Percentiles rank a stretch among this genome's conserved stretches.
Conservation (phyloP, 2,329 filamentous ascomycete genomes). For the Ophiognomonia clavigignenti-juglandacearum region DNA sequence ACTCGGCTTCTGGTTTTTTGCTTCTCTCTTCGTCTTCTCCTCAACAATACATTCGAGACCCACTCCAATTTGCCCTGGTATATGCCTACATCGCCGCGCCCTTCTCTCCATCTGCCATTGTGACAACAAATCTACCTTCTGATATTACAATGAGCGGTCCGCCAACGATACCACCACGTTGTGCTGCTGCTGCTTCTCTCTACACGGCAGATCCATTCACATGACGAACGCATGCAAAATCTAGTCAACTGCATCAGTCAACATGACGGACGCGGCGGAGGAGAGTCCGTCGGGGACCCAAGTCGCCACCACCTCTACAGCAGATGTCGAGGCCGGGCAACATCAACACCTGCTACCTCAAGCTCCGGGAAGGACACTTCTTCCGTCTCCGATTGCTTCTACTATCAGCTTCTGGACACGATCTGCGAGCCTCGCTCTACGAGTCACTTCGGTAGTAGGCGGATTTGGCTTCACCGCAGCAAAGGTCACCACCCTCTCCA, state of each 20-base stretch:
- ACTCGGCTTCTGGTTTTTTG: no score
- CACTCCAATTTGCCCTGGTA: neutral
- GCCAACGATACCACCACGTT: neutral
- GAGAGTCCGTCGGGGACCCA: neutral
- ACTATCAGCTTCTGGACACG: conserved; percentile 57
- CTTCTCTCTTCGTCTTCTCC: no score
- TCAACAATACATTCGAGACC: neutral
- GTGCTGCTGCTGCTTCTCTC: neutral
- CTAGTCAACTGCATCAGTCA: neutral
- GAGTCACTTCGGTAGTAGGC: conserved; percentile 47
- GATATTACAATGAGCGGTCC: neutral
- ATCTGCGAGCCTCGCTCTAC: conserved; percentile 53
- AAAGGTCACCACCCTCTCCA: conserved; percentile 51
- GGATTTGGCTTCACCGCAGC: conserved; percentile 49
- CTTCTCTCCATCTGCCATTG: neutral
- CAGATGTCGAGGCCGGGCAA: conserved; percentile 1
- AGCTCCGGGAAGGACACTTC: conserved; percentile 40
- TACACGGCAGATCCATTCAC: neutral
- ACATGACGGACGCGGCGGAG: neutral
- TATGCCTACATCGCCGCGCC: neutral
- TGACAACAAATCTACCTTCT: neutral
- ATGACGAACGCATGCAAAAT: neutral
- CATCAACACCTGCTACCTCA: conserved; percentile 7
- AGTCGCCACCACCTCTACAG: neutral
- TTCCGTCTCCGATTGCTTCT: conserved; percentile 53